Conservation (phyloP, 2,329 filamentous ascomycete species). For the Berkeleyomyces basicola region DNA sequence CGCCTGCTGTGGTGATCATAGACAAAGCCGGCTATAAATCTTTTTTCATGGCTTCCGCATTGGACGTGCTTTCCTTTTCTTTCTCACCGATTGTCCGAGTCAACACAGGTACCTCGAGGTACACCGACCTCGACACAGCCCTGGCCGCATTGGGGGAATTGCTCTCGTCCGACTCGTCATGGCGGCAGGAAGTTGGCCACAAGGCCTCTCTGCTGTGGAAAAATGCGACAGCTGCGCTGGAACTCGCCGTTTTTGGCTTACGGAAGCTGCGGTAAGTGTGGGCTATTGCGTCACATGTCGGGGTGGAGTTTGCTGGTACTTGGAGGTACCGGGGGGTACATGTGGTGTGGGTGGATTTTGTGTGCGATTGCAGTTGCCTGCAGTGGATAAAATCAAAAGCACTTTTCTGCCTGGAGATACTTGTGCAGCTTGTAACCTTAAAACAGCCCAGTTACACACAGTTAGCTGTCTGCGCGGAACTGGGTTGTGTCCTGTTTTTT, state of each 20-base stretch:
- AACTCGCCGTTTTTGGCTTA: neutral
- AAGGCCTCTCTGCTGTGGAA: no score
- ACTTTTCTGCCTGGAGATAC: neutral
- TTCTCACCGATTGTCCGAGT: neutral
- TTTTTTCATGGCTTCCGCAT: neutral
- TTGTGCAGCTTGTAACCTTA: neutral
- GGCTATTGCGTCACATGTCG: neutral
- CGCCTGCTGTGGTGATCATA: neutral
- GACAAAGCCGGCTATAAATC: neutral
- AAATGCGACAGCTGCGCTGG: no score
- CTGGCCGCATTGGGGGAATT: neutral
- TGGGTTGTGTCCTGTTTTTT: no score
- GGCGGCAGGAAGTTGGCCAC: no score
- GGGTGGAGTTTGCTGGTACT: neutral
- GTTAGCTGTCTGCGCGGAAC: neutral
- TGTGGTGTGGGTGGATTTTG: neutral
- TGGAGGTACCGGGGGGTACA: neutral
- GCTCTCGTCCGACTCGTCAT: no score
- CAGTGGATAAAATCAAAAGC: neutral
- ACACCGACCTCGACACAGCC: neutral
- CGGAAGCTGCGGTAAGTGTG: neutral
- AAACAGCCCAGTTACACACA: neutral
- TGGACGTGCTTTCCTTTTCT: neutral
- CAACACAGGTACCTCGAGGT: neutral
- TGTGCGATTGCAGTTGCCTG: neutral